Evolutionary conservation across 2,329 filamentous ascomycete genomes (phyloP).

Genomic region (Aspergillus sp.): DNA sequence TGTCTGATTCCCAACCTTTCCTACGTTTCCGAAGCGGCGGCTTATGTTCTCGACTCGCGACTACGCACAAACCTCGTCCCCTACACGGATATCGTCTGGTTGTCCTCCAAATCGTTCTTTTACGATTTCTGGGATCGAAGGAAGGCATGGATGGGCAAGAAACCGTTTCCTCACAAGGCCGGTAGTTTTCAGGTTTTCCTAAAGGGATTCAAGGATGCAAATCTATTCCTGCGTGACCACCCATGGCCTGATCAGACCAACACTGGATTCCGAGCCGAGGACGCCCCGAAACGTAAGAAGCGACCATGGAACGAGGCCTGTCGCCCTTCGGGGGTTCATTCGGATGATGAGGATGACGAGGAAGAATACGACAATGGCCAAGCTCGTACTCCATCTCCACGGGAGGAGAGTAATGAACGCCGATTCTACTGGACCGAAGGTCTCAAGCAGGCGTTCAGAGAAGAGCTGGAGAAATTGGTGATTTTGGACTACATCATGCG

Average conservation of each 20-base stretch:
- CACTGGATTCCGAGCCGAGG: constrained; percentile 62
- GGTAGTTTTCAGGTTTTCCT: constrained; percentile 98
- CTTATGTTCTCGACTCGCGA: constrained; percentile 89
- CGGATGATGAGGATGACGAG: constrained; percentile 57
- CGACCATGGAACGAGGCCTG: constrained; percentile 79
- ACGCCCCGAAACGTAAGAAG: constrained; percentile 63
- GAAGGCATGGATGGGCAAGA: constrained; percentile 81
- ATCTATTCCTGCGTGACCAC: constrained; percentile 87
- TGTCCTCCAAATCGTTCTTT: constrained; percentile 95
- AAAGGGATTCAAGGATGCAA: constrained; percentile 95
- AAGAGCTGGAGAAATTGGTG: constrained; percentile 94
- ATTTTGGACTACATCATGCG: constrained; percentile 99
- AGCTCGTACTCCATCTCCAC: constrained; percentile 37
- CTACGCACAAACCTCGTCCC: constrained; percentile 88
- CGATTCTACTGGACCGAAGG: constrained; percentile 80
- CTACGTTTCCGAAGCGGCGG: constrained; percentile 95
- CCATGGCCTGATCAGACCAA: constrained; percentile 92
- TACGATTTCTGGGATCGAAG: constrained; percentile 97
- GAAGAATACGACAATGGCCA: constrained; percentile 41
- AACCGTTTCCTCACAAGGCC: constrained; percentile 78
- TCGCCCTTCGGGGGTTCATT: constrained; percentile 59
- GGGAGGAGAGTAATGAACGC: constrained; percentile 41
- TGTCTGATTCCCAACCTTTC: constrained; percentile 96
- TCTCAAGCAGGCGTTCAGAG: constrained; percentile 85
- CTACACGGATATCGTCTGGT: constrained; percentile 89